phyloP scores from a whole-genome alignment of 1,139 yeast genomes.

The Nakaseomyces glabratus region DNA sequence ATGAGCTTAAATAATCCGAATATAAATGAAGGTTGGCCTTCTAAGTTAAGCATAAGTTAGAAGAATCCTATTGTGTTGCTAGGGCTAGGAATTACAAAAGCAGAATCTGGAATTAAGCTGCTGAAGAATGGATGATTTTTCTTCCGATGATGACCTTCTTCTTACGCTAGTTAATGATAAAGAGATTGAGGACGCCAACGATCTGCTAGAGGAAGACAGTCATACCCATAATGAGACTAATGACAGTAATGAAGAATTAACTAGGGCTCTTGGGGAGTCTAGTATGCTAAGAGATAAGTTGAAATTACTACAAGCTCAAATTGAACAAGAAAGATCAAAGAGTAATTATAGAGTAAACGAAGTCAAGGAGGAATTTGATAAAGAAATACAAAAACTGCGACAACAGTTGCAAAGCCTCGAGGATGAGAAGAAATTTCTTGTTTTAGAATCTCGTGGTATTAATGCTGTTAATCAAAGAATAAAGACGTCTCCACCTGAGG shows the following conservation, averaged over 20 bases:
- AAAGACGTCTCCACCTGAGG: neutral
- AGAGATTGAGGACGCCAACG: constrained; percentile 1
- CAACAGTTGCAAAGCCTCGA: constrained; percentile 47
- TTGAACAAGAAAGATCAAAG: constrained; percentile 22
- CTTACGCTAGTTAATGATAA: neutral
- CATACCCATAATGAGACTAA: neutral
- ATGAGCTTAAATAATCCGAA: too few species aligned
- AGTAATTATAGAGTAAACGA: constrained; percentile 39
- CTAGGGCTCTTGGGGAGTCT: constrained; percentile 64
- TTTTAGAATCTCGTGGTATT: constrained; percentile 33
- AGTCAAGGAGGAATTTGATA: constrained; percentile 36
- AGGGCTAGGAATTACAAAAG: too few species aligned
- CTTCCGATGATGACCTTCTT: constrained; percentile 5
- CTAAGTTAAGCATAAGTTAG: too few species aligned
- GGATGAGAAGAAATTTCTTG: constrained; percentile 62
- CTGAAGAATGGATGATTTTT: constrained; percentile 5
- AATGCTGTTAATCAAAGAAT: constrained; percentile 1
- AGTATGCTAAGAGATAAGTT: constrained; percentile 64
- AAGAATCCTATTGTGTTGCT: too few species aligned
- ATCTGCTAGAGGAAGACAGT: constrained; percentile 5
- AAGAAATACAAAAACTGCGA: constrained; percentile 40
- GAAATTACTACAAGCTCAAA: constrained; percentile 37
- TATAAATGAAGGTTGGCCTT: too few species aligned
- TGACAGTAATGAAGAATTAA: constrained; percentile 26
- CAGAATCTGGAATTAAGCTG: too few species aligned